Conservation (phyloP, 768 basidiomycete species). For the Trametes elegans region DNA sequence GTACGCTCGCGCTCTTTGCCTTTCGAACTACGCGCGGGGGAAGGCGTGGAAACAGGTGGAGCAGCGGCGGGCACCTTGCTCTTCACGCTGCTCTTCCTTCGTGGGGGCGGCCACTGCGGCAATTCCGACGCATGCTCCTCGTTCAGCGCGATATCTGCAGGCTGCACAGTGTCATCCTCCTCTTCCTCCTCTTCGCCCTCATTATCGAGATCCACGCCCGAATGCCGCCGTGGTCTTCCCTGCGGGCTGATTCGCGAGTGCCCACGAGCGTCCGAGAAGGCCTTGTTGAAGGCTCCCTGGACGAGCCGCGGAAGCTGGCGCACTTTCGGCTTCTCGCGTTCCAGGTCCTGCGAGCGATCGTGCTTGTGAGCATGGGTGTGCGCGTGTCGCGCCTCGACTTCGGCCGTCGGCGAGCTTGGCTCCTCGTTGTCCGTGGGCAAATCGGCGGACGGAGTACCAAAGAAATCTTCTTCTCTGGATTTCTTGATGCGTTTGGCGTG, state of each 20-base stretch:
- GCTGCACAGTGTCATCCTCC: too few relatives aligned
- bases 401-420: conserved; percentile 4
- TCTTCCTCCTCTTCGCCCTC: conserved; percentile 1
- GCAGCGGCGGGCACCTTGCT: background rate
- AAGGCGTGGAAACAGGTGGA: background rate
- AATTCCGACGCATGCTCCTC: background rate
- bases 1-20: conserved; percentile 5
- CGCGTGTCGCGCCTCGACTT: conserved; percentile 3
- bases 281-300: conserved; percentile 26
- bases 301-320: conserved; percentile 24
- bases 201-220: conserved; percentile 9
- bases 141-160: too few relatives aligned
- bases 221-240: conserved; percentile 3
- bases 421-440: background rate
- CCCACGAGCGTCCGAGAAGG: conserved; percentile 22
- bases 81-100: conserved; percentile 4
- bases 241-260: background rate
- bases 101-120: conserved; percentile 14
- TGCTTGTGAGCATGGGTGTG: too few relatives aligned
- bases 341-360: background rate
- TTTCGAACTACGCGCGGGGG: background rate
- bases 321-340: background rate
- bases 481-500: conserved; percentile 5
- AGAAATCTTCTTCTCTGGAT: conserved; percentile 6
- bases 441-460: conserved; percentile 2